Evolutionary conservation across 352 stramenopile genomes (phyloP), one percentile per base, ranked within the genome.

Genomic region (Phytophthora rubi): DNA sequence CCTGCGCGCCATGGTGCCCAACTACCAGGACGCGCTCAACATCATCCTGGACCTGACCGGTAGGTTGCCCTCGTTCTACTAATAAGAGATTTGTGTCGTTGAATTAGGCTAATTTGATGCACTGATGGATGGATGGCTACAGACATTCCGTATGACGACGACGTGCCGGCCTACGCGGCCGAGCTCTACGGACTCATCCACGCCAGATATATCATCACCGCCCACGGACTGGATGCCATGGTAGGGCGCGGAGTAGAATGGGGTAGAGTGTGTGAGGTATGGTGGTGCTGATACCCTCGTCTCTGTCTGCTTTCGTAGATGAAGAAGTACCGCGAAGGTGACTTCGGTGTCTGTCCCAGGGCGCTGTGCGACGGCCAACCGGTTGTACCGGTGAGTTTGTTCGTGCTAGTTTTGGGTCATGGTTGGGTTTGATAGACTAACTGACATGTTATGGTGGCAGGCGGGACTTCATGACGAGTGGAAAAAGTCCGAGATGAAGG

Each of bases 31-130:
- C 49, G 92, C 89, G 52, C 82, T 98, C 64, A 97, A 98, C 79
- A 97, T 98, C 58, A 98, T 98, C 66, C 80, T 98, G 37, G 92
- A 98, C 65, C 77, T 96, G 73, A 96, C 88, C 62, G 88, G 86
- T 91, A 62, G 44, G 75, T 37, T 30, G 26, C 26, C 28, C 6
- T 44, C 47, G 45, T 49, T n/a, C 16, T 64, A n/a, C 5, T 28
- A 6, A 16, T 42, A 9, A 18, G 18, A 49, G 51, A 3, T 30
- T 30, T 30, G 28, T 30, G 28, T 30, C 28, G 28, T 30, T 30
- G 28, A 30, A 3, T 30, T 30, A 3, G 4, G 28, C 28, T 30
- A 30, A 30, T 30, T 30, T 7, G 28, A 3, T 30, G 28, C 28
- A 30, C 28, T 30, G 28, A 30, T 30, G 28, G 35, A 65, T 71